Conservation (phyloP, 108 stramenopile genomes). For the Fistulifera solaris region DNA sequence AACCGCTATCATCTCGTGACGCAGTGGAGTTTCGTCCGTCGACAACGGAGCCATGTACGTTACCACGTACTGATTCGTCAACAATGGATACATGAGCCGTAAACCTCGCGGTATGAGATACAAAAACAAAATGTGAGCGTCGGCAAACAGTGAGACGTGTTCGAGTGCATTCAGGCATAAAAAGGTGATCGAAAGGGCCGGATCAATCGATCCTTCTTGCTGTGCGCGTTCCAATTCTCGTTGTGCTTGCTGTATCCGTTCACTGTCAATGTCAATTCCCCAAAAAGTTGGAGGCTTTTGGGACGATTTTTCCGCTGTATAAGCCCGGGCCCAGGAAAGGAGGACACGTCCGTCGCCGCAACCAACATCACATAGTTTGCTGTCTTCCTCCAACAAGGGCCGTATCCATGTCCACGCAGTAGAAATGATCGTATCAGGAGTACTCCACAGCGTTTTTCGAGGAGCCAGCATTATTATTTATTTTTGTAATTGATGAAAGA, state of each 20-base stretch:
- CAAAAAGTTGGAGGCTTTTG: slow-evolving; percentile 24
- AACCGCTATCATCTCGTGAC: slow-evolving; percentile 34
- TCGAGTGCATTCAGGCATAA: slow-evolving; percentile 65
- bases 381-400: slow-evolving; percentile 15
- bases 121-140: slow-evolving; percentile 64
- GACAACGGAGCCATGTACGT: slow-evolving; percentile 73
- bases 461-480: slow-evolving; percentile 41
- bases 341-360: slow-evolving; percentile 81
- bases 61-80: slow-evolving; percentile 25
- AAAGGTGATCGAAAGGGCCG: slow-evolving; percentile 32
- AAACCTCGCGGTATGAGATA: slow-evolving; percentile 82
- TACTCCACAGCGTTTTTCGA: slow-evolving; percentile 65
- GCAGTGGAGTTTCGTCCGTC: slow-evolving; percentile 16
- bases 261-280: slow-evolving; percentile 71
- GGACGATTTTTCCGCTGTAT: background rate
- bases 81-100: slow-evolving; percentile 42
- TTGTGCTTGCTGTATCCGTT: slow-evolving; percentile 27
- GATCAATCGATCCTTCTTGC: slow-evolving; percentile 29
- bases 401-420: slow-evolving; percentile 25
- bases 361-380: slow-evolving; percentile 62
- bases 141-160: slow-evolving; percentile 16
- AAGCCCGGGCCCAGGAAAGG: slow-evolving; percentile 45
- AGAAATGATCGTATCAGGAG: slow-evolving; percentile 48
- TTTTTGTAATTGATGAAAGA: too few species aligned
- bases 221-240: slow-evolving; percentile 23